These are phyloP conservation scores for Pseudogymnoascus sp. DNA, from an alignment of 2,329 filamentous ascomycete genomes.

Conservation along the genomic window DNA sequence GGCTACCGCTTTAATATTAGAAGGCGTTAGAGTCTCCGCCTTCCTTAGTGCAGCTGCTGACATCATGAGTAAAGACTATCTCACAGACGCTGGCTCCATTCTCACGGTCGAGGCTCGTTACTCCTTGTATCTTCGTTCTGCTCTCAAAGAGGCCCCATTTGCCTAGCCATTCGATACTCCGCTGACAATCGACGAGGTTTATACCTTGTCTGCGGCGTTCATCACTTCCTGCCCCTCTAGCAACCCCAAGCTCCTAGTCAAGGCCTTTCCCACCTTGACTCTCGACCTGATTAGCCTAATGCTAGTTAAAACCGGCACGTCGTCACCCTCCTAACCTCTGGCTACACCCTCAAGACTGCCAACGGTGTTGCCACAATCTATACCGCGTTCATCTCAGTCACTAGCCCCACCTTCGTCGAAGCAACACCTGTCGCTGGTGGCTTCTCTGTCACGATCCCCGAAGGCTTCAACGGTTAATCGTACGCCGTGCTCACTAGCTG, in stretches of 20 bases:
- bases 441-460: slow-evolving; percentile 26
- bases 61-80: too few relatives aligned
- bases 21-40: slow-evolving; percentile 50
- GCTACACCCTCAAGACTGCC: slow-evolving; percentile 18
- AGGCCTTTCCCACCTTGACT: slow-evolving; percentile 48
- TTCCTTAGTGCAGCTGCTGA: too few relatives aligned
- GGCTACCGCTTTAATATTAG: slow-evolving; percentile 45
- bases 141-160: slow-evolving; percentile 44
- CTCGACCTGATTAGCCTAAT: slow-evolving; percentile 21
- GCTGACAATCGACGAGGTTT: slow-evolving; percentile 51
- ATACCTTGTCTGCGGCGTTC: slow-evolving; percentile 57
- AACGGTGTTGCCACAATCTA: slow-evolving; percentile 24
- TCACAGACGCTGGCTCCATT: slow-evolving; percentile 55
- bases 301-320: slow-evolving; percentile 17
- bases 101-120: slow-evolving; percentile 60
- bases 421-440: slow-evolving; percentile 23
- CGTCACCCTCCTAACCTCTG: slow-evolving; percentile 23
- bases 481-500: slow-evolving; percentile 34
- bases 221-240: slow-evolving; percentile 48
- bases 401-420: slow-evolving; percentile 29
- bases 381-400: slow-evolving; percentile 35
- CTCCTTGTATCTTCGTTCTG: slow-evolving; percentile 51
- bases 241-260: slow-evolving; percentile 50
- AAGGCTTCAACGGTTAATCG: slow-evolving; percentile 31
- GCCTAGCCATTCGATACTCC: slow-evolving; percentile 54